These are phyloP conservation scores for Aspergillus carlsbadensis DNA, from an alignment of 495 filamentous ascomycete species.

Conservation along the genomic window DNA sequence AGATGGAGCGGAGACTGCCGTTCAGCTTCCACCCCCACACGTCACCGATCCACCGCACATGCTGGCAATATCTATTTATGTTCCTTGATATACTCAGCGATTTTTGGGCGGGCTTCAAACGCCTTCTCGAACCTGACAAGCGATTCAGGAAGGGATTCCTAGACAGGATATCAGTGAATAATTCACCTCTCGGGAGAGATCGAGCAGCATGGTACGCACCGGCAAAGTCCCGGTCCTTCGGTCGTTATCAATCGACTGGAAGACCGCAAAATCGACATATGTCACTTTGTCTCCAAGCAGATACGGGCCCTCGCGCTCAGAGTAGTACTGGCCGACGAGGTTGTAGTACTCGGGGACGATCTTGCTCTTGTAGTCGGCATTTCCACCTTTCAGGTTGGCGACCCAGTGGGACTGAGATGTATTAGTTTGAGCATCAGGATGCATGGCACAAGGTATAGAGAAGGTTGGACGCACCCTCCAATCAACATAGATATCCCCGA, in stretches of 20 bases:
- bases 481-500: conserved; percentile 44
- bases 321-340: conserved; percentile 25
- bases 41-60: too few species aligned
- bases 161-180: background rate
- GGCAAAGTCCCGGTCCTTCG: conserved; percentile 8
- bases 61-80: background rate
- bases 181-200: background rate
- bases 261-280: conserved; percentile 38
- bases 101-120: conserved; percentile 1
- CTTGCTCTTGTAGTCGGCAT: conserved; percentile 23
- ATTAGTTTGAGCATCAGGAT: background rate
- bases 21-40: too few species aligned
- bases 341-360: conserved; percentile 28
- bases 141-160: background rate
- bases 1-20: too few species aligned
- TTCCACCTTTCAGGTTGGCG: conserved; percentile 16
- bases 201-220: background rate
- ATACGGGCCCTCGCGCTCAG: conserved; percentile 26
- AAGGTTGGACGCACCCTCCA: conserved; percentile 26
- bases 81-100: background rate
- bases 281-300: conserved; percentile 31
- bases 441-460: too few species aligned
- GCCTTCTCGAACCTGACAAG: background rate
- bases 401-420: conserved; percentile 26
- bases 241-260: conserved; percentile 35